Evolutionary conservation across 208 protist species (phyloP).

Genomic region (Angomonas deanei): DNA sequence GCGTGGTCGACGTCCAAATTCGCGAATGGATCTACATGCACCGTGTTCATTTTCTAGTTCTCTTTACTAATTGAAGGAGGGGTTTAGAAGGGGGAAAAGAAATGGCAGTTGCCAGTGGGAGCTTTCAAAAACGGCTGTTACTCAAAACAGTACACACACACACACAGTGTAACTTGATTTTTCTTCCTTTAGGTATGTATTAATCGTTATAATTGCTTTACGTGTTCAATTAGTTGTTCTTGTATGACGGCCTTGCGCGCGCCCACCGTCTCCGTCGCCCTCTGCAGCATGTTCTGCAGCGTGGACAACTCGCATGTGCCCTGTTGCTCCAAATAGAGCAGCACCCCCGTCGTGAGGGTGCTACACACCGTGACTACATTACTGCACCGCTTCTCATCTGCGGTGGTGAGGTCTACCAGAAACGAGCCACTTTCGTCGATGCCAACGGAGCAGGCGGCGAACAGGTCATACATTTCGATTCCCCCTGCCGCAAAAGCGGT

Average conservation of each 20-base stretch:
- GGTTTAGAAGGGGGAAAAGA: neutral
- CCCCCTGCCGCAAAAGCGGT: conserved; percentile 54
- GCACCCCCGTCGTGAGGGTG: conserved; percentile 33
- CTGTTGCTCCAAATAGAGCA: conserved; percentile 52
- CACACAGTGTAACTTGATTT: neutral
- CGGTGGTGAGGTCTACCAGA: conserved; percentile 38
- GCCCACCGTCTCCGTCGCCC: conserved; percentile 38
- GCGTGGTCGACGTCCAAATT: neutral
- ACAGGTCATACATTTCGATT: conserved; percentile 62
- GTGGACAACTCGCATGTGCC: conserved; percentile 61
- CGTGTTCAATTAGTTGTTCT: too few species aligned
- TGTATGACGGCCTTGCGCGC: conserved; percentile 36
- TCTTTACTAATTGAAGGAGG: neutral
- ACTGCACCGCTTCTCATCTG: conserved; percentile 32
- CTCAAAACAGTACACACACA: neutral
- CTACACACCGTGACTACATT: conserved; percentile 44
- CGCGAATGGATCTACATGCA: neutral
- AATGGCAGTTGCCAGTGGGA: neutral
- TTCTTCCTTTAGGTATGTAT: neutral
- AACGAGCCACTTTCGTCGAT: conserved; percentile 51
- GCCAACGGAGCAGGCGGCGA: conserved; percentile 62
- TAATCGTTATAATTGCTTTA: neutral
- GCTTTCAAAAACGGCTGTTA: neutral
- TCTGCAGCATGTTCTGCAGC: conserved; percentile 36
- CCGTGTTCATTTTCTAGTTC: neutral